Base-by-base conservation (phyloP, 345 rosid genomes). In the Pugionium cornutum region DNA sequence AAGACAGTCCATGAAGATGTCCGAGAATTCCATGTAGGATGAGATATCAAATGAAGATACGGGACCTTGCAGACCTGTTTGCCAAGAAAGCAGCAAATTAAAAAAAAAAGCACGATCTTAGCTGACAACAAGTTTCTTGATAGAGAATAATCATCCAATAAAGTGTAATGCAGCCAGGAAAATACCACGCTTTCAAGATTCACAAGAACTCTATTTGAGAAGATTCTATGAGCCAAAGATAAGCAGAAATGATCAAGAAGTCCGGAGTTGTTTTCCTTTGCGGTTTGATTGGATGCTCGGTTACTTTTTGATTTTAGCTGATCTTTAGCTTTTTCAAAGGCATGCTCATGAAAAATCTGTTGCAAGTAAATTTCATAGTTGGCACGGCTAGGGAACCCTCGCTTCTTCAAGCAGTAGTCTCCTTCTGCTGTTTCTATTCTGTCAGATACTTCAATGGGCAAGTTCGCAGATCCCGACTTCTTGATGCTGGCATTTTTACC, bases 11-110 rank as follows among this genome's bases (percentile, higher is more conserved):
- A 88, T 52, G 99, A 86, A 50, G 99, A 94, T 68, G 82, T 80
- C 69, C 96, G 82, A 53, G 95, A 90, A 82, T 86, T 82, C 99
- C 99, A 90, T 52, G 97, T 82, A 29, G 97, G 96, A 78, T 94
- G 94, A 53, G 95, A 88, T 77, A 82, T 78, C 79, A 88, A 79
- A 70, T 83, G 96, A 66, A 90, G 90, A 81, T 86, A 94, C 9
- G 97, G 83, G 11, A 86, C 89, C 78, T 87, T 78, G 69, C 84
- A 78, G 69, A 86, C 95, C 97, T 92, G 62, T 44, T 69, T 36
- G 2, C 69, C 27, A 41, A 4, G 55, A 41, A 68, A 69, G 33
- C 27, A 46, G 43, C 64, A 11, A 48, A 53, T 11, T 50, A 3
- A 3, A 2, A 4, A 18, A 26, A 28, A 29, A 56, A 11, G 32